These are phyloP conservation scores for Ophiosphaerella narmari DNA, from an alignment of 2,329 filamentous ascomycete genomes.

Conservation along the genomic window DNA sequence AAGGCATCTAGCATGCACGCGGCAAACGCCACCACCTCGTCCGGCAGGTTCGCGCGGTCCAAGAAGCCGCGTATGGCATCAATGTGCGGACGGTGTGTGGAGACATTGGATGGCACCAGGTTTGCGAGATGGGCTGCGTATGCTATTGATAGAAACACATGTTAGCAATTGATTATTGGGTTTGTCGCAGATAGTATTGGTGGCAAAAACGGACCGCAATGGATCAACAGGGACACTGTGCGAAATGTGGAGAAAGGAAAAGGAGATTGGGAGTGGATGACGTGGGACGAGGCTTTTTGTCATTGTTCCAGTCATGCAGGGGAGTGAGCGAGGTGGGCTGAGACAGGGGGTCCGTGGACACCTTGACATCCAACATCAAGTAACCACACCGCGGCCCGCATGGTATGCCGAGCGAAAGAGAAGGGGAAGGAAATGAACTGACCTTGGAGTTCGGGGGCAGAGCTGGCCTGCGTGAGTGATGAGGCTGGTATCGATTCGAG, in stretches of 20 bases:
- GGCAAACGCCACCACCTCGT: constrained; percentile 44
- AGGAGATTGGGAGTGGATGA: constrained; percentile 12
- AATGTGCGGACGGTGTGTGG: constrained; percentile 30
- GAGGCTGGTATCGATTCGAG: constrained; percentile 6
- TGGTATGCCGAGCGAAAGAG: constrained; percentile 1
- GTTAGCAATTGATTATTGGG: background rate
- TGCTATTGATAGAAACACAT: constrained; percentile 29
- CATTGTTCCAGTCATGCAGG: constrained; percentile 15
- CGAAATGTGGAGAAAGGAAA: constrained; percentile 6
- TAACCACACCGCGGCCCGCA: too few species aligned
- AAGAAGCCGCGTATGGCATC: constrained; percentile 36
- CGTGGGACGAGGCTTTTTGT: constrained; percentile 11
- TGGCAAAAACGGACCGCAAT: background rate
- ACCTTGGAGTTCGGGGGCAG: constrained; percentile 36
- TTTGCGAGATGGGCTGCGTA: constrained; percentile 42
- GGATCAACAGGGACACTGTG: constrained; percentile 28
- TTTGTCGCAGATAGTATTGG: background rate
- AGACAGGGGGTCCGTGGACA: constrained; percentile 15
- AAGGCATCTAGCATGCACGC: constrained; percentile 46
- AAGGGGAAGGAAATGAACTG: constrained; percentile 17
- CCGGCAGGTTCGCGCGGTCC: constrained; percentile 36
- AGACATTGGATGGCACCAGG: constrained; percentile 43
- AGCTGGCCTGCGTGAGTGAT: background rate
- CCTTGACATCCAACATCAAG: constrained; percentile 15
- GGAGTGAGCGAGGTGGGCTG: constrained; percentile 20